Evolutionary conservation across 192 early-diverging fungal species (phyloP).

Genomic region (Linnemannia elongata): DNA sequence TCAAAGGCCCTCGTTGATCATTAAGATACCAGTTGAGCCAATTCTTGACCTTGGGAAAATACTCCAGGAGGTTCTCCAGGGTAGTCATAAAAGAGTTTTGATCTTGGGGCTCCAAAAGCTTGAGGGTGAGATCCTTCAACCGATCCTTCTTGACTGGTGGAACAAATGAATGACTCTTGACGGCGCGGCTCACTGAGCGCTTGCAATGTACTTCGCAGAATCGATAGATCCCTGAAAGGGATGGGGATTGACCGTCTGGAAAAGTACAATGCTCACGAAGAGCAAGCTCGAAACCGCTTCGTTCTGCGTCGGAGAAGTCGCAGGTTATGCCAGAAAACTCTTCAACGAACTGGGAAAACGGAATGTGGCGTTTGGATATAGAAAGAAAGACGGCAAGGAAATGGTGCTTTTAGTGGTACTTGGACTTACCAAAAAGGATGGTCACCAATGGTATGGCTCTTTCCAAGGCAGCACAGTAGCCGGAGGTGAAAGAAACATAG

Average conservation of each 20-base stretch:
- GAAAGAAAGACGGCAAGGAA: conserved; percentile 19
- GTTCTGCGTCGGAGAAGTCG: conserved; percentile 34
- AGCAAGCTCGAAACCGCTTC: conserved; percentile 22
- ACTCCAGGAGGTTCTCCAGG: not conserved
- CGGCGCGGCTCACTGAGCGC: conserved; percentile 8
- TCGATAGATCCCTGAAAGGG: conserved; percentile 9
- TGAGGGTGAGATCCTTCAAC: not conserved
- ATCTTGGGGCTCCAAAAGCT: not conserved
- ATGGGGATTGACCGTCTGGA: not conserved
- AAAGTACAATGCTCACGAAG: conserved; percentile 4
- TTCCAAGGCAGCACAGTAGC: conserved; percentile 7
- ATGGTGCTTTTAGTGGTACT: conserved; percentile 12
- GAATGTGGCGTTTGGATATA: not conserved
- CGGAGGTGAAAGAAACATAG: conserved; percentile 25
- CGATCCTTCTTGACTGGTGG: not conserved
- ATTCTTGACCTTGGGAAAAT: not conserved
- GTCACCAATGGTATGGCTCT: conserved; percentile 21
- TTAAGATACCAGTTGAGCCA: conserved; percentile 16
- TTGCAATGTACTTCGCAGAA: conserved; percentile 28
- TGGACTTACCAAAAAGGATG: conserved; percentile 17
- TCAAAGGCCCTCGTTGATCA: not conserved
- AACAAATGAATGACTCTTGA: not conserved
- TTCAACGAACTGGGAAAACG: conserved; percentile 12
- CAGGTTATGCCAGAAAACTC: conserved; percentile 27
- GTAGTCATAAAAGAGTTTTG: not conserved